phyloP scores from a whole-genome alignment of 352 stramenopile species.

The Nothophytophthora sp. region DNA sequence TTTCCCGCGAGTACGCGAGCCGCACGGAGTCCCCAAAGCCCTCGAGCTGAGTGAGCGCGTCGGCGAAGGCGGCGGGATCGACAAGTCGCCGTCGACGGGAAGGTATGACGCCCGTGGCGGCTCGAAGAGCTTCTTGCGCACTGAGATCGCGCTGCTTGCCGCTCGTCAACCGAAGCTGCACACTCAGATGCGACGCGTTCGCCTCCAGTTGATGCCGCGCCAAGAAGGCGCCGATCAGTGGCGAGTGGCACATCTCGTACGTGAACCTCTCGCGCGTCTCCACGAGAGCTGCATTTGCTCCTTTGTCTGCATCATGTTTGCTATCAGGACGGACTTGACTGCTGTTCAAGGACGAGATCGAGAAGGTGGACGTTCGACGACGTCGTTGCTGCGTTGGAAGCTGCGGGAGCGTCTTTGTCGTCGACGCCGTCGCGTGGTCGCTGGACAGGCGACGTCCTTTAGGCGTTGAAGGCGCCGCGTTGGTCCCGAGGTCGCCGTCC shows the following conservation, averaged over 20 bases:
- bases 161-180: conserved; percentile 63
- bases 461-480: too few species aligned
- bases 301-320: neutral
- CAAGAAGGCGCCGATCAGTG: conserved; percentile 57
- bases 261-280: conserved; percentile 53
- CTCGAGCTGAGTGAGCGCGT: conserved; percentile 57
- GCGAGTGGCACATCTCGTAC: conserved; percentile 72
- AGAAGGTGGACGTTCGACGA: conserved; percentile 20
- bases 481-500: conserved; percentile 7
- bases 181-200: conserved; percentile 42
- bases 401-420: conserved; percentile 5
- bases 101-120: conserved; percentile 26
- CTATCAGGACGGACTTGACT: conserved; percentile 2
- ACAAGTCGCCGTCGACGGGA: conserved; percentile 45
- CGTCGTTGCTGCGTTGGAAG: conserved; percentile 9
- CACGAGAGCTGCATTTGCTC: conserved; percentile 19
- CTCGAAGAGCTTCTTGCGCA: conserved; percentile 49
- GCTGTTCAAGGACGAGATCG: conserved; percentile 7
- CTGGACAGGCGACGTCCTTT: too few species aligned
- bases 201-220: conserved; percentile 50
- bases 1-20: conserved; percentile 40
- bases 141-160: conserved; percentile 42
- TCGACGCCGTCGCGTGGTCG: conserved; percentile 1
- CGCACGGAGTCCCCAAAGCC: conserved; percentile 56
- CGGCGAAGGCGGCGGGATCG: conserved; percentile 49